Conservation (phyloP, 305 asterid genomes). For the Fraxinus floribunda region DNA sequence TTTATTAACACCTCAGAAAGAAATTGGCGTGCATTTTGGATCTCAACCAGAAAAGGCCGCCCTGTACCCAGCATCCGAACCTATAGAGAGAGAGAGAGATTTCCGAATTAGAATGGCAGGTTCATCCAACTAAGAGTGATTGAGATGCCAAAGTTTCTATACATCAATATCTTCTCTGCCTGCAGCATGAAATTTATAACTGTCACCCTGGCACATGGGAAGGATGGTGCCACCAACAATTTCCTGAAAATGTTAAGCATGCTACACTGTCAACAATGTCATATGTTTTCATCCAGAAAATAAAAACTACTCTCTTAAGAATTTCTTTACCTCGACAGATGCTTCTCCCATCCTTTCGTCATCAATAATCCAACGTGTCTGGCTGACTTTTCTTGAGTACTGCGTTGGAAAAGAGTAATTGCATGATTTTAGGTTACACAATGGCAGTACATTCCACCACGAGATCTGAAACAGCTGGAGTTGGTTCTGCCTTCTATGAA, state of each 20-base stretch:
- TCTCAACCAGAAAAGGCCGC: conserved; percentile 87
- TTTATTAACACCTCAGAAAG: conserved; percentile 67
- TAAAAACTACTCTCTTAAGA: conserved; percentile 5
- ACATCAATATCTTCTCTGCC: conserved; percentile 99
- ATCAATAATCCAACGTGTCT: conserved; percentile 89
- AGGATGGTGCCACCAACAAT: conserved; percentile 75
- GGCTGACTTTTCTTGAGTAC: conserved; percentile 95
- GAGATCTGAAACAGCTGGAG: neutral
- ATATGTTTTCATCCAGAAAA: conserved; percentile 16
- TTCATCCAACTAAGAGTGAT: conserved; percentile 9
- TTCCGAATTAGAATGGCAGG: neutral
- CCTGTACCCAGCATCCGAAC: conserved; percentile 96
- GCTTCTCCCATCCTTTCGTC: conserved; percentile 98
- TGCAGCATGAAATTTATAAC: conserved; percentile 92
- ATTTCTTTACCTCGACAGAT: conserved; percentile 71
- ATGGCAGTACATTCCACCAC: neutral
- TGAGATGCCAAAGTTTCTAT: conserved; percentile 28
- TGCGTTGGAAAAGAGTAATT: conserved; percentile 36
- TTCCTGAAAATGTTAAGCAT: conserved; percentile 53
- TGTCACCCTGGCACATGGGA: conserved; percentile 77
- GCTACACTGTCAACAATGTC: conserved; percentile 2
- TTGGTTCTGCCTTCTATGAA: neutral
- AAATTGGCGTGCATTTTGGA: conserved; percentile 70
- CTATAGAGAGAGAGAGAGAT: conserved; percentile 33
- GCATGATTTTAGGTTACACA: neutral